Evolutionary conservation across 164 flowering plant genomes (phyloP), one percentile per base, ranked within the genome.

Genomic region (Magnolia kwangsiensis): DNA sequence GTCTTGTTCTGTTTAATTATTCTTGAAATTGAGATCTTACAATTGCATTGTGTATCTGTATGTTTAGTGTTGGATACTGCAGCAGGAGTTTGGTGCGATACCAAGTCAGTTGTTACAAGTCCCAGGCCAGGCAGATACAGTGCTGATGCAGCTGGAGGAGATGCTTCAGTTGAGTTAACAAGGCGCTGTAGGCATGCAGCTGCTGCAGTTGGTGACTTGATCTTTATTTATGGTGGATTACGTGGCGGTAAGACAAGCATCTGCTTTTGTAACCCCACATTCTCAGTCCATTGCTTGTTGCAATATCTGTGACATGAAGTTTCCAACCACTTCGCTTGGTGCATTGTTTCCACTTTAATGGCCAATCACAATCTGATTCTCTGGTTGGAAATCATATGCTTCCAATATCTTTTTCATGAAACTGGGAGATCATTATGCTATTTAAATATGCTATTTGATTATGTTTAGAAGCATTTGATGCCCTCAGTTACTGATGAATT

Each of bases 21-120:
- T 59, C 67, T 65, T 65, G 67, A 23, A 65, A 65, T 21, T n/a
- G 67, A 65, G 23, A n/a, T 65, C 67, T 65, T 65, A 65, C 27
- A 21, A 65, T n/a, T 65, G 10, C 67, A 18, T 9, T 65, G 63
- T 65, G 31, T 65, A 4, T 65, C 67, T 27, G 23, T 65, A n/a
- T 65, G 67, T 65, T 65, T 65, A 65, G 67, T 61, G 20, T 85
- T 96, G 90, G 99, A 96, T 83, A 96, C 99, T 73, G 99, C 99
- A 70, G 99, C 99, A 45, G 99, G 99, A 69, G 99, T 96, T 73
- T 96, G 99, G 99, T 96, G 99, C 85, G 99, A 96, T 81, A 92
- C 94, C 20, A 96, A 91, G 77, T 91, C 98, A 76, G 98, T 96
- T 83, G 97, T 96, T 58, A 94, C 97, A 63, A 94, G 85, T 84